Evolutionary conservation across 352 stramenopile genomes (phyloP).

Genomic region (Phytophthora boehmeriae): DNA sequence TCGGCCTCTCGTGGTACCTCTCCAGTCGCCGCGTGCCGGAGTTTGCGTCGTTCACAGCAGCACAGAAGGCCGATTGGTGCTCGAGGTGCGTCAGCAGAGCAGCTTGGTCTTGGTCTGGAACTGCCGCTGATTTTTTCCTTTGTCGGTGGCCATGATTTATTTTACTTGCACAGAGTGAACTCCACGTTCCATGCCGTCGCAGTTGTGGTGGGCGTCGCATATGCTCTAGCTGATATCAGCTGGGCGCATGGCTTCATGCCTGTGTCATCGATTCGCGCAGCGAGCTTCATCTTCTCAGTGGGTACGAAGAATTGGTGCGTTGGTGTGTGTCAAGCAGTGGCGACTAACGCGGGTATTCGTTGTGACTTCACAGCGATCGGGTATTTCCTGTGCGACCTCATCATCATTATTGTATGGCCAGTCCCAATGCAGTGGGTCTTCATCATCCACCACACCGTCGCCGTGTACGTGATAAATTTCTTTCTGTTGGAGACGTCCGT

Average conservation of each 20-base stretch:
- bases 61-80: conserved; percentile 84
- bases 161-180: conserved; percentile 63
- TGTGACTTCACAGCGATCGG: conserved; percentile 57
- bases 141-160: not conserved
- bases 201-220: conserved; percentile 64
- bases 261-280: conserved; percentile 72
- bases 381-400: conserved; percentile 82
- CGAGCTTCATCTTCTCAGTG: conserved; percentile 86
- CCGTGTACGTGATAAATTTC: conserved; percentile 55
- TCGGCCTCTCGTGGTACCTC: conserved; percentile 63
- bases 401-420: conserved; percentile 81
- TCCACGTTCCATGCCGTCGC: conserved; percentile 78
- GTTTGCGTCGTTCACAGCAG: conserved; percentile 63
- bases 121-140: not conserved
- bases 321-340: not conserved
- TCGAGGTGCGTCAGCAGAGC: conserved; percentile 51
- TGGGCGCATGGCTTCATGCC: conserved; percentile 73
- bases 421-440: conserved; percentile 82
- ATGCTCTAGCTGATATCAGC: conserved; percentile 68
- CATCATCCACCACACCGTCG: conserved; percentile 79
- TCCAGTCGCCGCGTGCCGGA: conserved; percentile 61
- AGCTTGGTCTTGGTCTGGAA: not conserved
- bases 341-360: conserved; percentile 13
- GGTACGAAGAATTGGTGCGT: conserved; percentile 35
- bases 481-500: not conserved